phyloP scores from a whole-genome alignment of 139 green algal species.

The Tetraselmis chui region DNA sequence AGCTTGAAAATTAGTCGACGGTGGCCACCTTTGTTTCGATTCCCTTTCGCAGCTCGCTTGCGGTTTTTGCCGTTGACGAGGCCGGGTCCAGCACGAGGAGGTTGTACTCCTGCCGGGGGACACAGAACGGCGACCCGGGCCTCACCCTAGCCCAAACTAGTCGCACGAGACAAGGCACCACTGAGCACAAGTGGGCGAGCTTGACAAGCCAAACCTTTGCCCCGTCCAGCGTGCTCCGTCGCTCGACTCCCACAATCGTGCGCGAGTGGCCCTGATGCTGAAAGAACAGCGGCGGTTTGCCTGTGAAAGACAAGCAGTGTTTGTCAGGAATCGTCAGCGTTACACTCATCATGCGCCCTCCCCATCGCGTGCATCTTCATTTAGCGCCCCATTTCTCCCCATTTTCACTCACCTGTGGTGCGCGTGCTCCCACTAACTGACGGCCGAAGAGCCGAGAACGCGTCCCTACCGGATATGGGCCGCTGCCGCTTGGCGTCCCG shows the following conservation, averaged over 20 bases:
- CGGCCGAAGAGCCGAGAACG: not conserved
- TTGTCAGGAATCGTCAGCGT: no score
- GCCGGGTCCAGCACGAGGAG: constrained; percentile 27
- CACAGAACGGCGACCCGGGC: no score
- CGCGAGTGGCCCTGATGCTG: constrained; percentile 63
- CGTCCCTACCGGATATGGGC: not conserved
- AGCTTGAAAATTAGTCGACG: no score
- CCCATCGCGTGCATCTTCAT: no score
- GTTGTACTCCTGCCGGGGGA: not conserved
- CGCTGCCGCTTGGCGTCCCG: not conserved
- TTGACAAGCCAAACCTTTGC: not conserved
- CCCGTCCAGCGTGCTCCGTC: not conserved
- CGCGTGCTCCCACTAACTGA: not conserved
- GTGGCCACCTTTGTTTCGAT: not conserved
- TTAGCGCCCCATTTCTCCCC: no score
- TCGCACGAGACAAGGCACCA: no score
- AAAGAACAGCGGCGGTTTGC: constrained; percentile 55
- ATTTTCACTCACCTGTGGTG: not conserved
- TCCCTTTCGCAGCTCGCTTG: not conserved
- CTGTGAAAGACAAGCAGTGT: no score
- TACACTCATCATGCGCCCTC: no score
- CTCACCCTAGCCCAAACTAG: no score
- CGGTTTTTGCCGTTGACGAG: not conserved
- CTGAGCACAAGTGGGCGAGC: no score
- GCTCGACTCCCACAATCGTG: constrained; percentile 64